A percentile compares a stretch with the other conserved stretches of the same genome.
phyloP scores from a whole-genome alignment of 2,329 filamentous ascomycete genomes.

The Hyphodiscus sp. region DNA sequence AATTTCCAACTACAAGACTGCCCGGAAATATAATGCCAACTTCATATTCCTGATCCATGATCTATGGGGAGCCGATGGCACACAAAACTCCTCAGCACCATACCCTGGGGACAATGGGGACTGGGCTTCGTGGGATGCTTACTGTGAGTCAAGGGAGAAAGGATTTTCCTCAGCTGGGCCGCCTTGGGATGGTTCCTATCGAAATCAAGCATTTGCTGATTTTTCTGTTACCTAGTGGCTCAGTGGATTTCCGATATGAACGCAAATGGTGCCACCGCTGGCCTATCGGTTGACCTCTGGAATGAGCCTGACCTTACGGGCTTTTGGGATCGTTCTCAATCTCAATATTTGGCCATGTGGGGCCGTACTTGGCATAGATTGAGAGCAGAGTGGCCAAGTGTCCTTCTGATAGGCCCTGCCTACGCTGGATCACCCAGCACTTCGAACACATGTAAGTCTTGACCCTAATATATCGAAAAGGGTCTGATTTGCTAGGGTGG shows the following conservation, averaged over 20 bases:
- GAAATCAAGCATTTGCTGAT: no score
- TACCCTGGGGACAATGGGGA: slow-evolving; percentile 43
- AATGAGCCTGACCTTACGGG: slow-evolving; percentile 42
- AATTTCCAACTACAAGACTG: slow-evolving; percentile 39
- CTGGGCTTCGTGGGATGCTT: slow-evolving; percentile 39
- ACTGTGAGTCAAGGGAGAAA: no score
- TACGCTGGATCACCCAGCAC: slow-evolving; percentile 34
- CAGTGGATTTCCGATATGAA: slow-evolving; percentile 34
- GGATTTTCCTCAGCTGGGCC: no score
- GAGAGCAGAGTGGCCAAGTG: slow-evolving; percentile 6
- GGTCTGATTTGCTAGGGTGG: slow-evolving; percentile 31
- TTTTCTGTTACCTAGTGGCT: no score
- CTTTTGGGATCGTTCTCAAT: slow-evolving; percentile 31
- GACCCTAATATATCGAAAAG: background rate
- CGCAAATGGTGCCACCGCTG: slow-evolving; percentile 32
- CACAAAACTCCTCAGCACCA: slow-evolving; percentile 28
- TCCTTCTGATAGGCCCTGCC: slow-evolving; percentile 35
- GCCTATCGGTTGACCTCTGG: slow-evolving; percentile 43
- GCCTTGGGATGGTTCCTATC: no score
- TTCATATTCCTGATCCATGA: slow-evolving; percentile 43
- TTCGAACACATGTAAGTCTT: slow-evolving; percentile 37
- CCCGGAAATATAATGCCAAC: slow-evolving; percentile 35
- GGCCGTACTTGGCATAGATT: slow-evolving; percentile 25
- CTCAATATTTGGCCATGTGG: slow-evolving; percentile 38
- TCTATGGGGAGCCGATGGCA: slow-evolving; percentile 41